These are phyloP conservation scores for Parmales sp. DNA, from an alignment of 108 stramenopile species.

Conservation along the genomic window DNA sequence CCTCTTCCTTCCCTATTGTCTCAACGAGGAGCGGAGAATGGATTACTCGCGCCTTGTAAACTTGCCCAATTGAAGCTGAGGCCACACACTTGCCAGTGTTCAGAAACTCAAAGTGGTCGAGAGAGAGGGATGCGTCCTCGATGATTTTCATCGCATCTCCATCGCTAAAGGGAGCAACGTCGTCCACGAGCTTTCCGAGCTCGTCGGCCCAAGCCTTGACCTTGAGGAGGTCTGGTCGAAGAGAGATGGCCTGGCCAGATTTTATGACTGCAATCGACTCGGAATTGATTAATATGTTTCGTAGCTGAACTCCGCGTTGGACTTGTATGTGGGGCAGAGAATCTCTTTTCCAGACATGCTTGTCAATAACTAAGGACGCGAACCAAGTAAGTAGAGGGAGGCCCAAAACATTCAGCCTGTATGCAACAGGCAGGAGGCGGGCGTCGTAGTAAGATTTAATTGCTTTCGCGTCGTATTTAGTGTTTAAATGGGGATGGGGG, in stretches of 20 bases:
- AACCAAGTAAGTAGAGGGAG: constrained; percentile 5
- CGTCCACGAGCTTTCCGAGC: constrained; percentile 71
- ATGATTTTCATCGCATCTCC: constrained; percentile 68
- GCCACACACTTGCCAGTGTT: constrained; percentile 28
- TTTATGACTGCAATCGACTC: not conserved
- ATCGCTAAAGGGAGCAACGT: constrained; percentile 66
- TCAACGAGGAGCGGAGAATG: constrained; percentile 30
- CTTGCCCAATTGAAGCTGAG: constrained; percentile 50
- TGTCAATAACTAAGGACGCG: not conserved
- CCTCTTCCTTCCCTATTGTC: constrained; percentile 45
- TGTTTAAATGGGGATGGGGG: not conserved
- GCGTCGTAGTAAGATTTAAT: not conserved
- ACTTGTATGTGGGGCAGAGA: not conserved
- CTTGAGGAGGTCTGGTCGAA: constrained; percentile 64
- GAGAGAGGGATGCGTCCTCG: constrained; percentile 27
- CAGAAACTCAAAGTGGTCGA: not conserved
- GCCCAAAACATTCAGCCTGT: not conserved
- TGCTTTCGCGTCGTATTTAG: not conserved
- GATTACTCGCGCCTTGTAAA: constrained; percentile 44
- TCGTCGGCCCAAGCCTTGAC: constrained; percentile 64
- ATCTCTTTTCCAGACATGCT: no score
- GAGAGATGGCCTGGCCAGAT: constrained; percentile 66
- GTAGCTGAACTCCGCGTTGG: not conserved
- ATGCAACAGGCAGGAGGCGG: not conserved
- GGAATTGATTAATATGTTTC: not conserved